Evolutionary conservation across 2,329 filamentous ascomycete genomes (phyloP).

Genomic region (Colletotrichum salicis): DNA sequence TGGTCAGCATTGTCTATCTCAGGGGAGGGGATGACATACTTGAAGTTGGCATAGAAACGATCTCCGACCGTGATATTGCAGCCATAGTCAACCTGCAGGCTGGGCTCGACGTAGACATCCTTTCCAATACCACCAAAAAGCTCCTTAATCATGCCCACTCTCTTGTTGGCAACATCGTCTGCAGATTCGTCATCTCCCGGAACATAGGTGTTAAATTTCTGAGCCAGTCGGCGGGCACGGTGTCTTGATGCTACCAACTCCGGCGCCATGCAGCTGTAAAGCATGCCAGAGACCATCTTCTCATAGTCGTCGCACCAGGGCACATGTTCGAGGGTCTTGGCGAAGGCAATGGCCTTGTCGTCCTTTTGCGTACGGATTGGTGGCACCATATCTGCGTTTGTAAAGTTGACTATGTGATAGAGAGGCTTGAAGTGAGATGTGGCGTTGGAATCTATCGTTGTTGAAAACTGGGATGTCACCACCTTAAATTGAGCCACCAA

Average conservation of each 20-base stretch:
- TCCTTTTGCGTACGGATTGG: slow-evolving; percentile 46
- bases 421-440: neutral
- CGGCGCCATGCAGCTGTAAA: slow-evolving; percentile 62
- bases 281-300: slow-evolving; percentile 72
- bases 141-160: slow-evolving; percentile 58
- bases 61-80: slow-evolving; percentile 71
- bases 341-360: slow-evolving; percentile 53
- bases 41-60: slow-evolving; percentile 72
- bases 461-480: neutral
- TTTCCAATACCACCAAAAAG: slow-evolving; percentile 62
- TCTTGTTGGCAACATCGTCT: slow-evolving; percentile 50
- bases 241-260: slow-evolving; percentile 62
- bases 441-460: neutral
- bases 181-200: slow-evolving; percentile 56
- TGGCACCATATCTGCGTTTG: neutral
- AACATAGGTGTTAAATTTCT: slow-evolving; percentile 69
- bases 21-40: slow-evolving; percentile 41
- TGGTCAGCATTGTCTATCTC: neutral
- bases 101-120: slow-evolving; percentile 68
- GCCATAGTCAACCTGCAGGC: slow-evolving; percentile 72
- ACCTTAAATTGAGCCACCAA: neutral
- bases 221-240: slow-evolving; percentile 63
- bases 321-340: slow-evolving; percentile 59
- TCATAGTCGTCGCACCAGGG: slow-evolving; percentile 72
- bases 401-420: neutral